These are phyloP conservation scores for Pythium rhizo-oryzae DNA, from an alignment of 352 stramenopile species.

Conservation along the genomic window DNA sequence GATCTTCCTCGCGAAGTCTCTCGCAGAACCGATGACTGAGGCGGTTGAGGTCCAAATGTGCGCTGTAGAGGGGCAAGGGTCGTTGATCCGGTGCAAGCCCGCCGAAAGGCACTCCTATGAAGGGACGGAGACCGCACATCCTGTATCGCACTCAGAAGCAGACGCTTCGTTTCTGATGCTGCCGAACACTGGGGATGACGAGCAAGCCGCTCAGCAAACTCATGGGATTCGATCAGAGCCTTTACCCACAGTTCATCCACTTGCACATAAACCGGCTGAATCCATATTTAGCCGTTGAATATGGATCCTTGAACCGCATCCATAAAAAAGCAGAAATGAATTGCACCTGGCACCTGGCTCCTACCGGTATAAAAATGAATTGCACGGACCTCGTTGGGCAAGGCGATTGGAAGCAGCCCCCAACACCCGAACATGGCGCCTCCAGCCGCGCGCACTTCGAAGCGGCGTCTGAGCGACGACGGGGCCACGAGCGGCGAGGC, in stretches of 20 bases:
- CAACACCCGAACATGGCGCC: neutral
- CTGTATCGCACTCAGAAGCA: too few species aligned
- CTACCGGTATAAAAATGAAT: too few species aligned
- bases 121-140: too few species aligned
- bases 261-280: neutral
- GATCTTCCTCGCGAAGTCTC: neutral
- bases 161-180: too few species aligned
- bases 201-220: too few species aligned
- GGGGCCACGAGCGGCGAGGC: constrained; percentile 10
- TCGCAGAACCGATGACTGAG: neutral
- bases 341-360: neutral
- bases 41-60: neutral
- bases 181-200: too few species aligned
- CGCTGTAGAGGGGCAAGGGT: too few species aligned
- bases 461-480: constrained; percentile 10
- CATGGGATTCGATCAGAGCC: too few species aligned
- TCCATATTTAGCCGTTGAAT: neutral
- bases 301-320: neutral
- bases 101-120: too few species aligned
- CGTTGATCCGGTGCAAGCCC: too few species aligned
- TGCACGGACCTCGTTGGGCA: neutral
- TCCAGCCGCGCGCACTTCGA: neutral
- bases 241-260: too few species aligned
- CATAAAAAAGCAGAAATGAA: neutral
- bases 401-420: neutral